Evolutionary conservation across 306 rosid species (phyloP).

Genomic region (Gleditsia sinensis): DNA sequence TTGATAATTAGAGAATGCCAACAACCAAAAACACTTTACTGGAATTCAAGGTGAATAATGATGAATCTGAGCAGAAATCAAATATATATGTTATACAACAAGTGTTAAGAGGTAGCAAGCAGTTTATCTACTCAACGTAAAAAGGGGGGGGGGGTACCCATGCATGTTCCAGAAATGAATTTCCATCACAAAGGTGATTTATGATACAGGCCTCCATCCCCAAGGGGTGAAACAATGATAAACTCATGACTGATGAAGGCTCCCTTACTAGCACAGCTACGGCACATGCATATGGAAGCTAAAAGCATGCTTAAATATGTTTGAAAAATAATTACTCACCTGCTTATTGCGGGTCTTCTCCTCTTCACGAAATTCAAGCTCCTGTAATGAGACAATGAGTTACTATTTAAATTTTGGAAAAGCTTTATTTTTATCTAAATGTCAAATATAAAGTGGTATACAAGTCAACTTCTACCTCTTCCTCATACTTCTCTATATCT

Average conservation of each 20-base stretch:
- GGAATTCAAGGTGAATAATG: constrained; percentile 1
- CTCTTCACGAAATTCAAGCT: constrained; percentile 85
- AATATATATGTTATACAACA: constrained; percentile 6
- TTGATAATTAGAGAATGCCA: constrained; percentile 3
- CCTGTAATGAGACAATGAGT: constrained; percentile 54
- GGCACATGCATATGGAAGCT: constrained; percentile 22
- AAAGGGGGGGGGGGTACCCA: background rate
- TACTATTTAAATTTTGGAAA: constrained; percentile 22
- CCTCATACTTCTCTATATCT: constrained; percentile 85
- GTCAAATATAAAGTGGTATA: constrained; percentile 17
- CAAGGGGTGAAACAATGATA: background rate
- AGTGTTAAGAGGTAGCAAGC: constrained; percentile 24
- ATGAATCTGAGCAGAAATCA: constrained; percentile 6
- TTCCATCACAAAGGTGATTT: background rate
- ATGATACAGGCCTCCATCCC: background rate
- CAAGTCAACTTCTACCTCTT: constrained; percentile 60
- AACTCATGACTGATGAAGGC: background rate
- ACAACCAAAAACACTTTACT: background rate
- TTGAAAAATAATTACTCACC: constrained; percentile 51
- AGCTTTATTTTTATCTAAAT: background rate
- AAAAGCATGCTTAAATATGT: constrained; percentile 34
- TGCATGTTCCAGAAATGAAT: background rate
- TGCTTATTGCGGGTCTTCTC: constrained; percentile 85
- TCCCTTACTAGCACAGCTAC: background rate
- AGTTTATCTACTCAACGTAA: background rate